Evolutionary conservation across 1,284 basidiomycete species (phyloP), one percentile per base, ranked within the genome.

Genomic region (Cutaneotrichosporon sp.): DNA sequence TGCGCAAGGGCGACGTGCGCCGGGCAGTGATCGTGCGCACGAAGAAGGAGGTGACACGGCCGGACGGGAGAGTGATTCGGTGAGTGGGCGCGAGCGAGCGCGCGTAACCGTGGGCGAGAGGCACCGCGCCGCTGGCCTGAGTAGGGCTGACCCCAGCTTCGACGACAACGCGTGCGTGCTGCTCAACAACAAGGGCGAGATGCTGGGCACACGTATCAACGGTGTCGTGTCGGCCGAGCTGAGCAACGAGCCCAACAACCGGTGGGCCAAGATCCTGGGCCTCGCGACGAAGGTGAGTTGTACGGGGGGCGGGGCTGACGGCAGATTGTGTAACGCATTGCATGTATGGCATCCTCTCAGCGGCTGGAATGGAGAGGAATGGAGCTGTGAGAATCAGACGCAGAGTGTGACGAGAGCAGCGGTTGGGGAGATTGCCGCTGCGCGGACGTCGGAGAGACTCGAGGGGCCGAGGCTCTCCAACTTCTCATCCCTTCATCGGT

Each of bases 151-250:
- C 53, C 0, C 45, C 72, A 86, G 92, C 54, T 99, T 99, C 80
- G 97, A 99, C 81, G 97, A 99, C 84, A 98, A 98, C 75, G 97
- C 97, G 0, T 95, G 89, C 34, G 94, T 99, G 1, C 82, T 99
- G 31, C 80, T 99, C 64, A 99, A 99, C 81, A 92, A 92, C 83
- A 98, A 97, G 82, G 87, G 89, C 70, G 95, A 99, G 81, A 93
- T 98, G 88, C 78, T 98, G 64, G 95, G 94, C 8, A 97, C 95
- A 62, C 87, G 95, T 71, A 92, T 99, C 67, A 90, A 90, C 72
- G 94, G 95, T 0, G 89, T 95, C 43, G 95, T 98, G 20, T 93
- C 91, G 63, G 89, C 89, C 4, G 95, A 97, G 74, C 79, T 98
- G 73, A 84, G 93, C 67, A 72, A 77, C 63, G 72, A 71, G 20